Percentiles rank a stretch among this genome's conserved stretches.
Evolutionary conservation across 306 rosid species (phyloP).

Genomic region (Comarum palustre): DNA sequence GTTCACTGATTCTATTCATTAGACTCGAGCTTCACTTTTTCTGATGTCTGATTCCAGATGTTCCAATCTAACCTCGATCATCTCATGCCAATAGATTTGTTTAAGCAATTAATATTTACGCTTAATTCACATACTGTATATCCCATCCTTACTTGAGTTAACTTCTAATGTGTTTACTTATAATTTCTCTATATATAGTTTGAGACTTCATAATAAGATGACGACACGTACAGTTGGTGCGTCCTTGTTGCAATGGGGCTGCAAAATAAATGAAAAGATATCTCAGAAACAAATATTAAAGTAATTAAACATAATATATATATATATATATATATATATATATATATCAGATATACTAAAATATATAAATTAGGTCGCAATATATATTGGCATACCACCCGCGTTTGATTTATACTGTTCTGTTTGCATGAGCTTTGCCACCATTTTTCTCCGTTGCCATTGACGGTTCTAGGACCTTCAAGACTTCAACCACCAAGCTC

Average conservation of each 20-base stretch:
- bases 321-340: too few species aligned
- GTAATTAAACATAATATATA: too few species aligned
- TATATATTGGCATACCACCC: not conserved
- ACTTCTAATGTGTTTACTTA: not conserved
- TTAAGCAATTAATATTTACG: too few species aligned
- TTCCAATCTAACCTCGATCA: too few species aligned
- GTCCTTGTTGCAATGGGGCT: slow-evolving; percentile 57
- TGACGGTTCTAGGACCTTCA: slow-evolving; percentile 68
- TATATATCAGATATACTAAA: too few species aligned
- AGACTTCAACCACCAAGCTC: slow-evolving; percentile 38
- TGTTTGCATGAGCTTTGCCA: slow-evolving; percentile 73
- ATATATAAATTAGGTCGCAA: not conserved
- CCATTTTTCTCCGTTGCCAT: slow-evolving; percentile 76
- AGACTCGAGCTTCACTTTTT: too few species aligned
- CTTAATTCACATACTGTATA: too few species aligned
- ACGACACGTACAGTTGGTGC: slow-evolving; percentile 71
- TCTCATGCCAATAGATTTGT: too few species aligned
- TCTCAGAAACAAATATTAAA: not conserved
- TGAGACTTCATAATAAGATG: not conserved
- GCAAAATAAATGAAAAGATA: slow-evolving; percentile 30
- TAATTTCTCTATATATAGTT: not conserved
- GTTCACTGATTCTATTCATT: too few species aligned
- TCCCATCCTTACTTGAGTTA: too few species aligned
- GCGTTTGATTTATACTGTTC: not conserved
- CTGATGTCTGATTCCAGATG: too few species aligned